Evolutionary conservation across 805 yeast genomes (phyloP), one percentile per base, ranked within the genome.

Genomic region (Candida alai): DNA sequence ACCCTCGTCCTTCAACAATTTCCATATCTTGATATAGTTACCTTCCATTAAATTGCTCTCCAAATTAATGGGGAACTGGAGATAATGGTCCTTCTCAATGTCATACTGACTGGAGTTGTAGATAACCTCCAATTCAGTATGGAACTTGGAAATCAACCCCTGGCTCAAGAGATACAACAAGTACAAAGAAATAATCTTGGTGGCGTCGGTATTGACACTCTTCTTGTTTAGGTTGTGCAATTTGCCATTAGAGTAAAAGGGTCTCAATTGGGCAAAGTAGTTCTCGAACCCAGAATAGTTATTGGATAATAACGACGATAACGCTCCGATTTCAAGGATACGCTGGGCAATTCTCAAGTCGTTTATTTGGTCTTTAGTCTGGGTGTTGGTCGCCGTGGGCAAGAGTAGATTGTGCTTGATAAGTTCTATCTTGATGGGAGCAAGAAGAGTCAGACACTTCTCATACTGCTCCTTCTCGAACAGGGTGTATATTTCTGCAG

Each of bases 31-130:
- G 58, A 87, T 93, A 60, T 89, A 93, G 44, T 90, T 84, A 27
- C 98, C 98, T 62, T 93, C 97, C 82, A 90, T 87, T 45, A 93
- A 74, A 83, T 94, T 86, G 45, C 85, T 80, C 58, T 93, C 97
- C 48, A 93, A 78, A 47, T 80, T 79, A 35, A 90, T 80, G 16
- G 97, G 97, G 56, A 88, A 88, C 30, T 77, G 74, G 46, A 90
- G 67, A 55, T 72, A 85, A 45, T 72, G 67, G 55, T 66, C 73
- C 23, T 51, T 34, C n/a, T 85, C 95, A 22, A 70, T 67, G 46
- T 86, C 90, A 41, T 76, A 65, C 34, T 70, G 70, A 14, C 55
- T 52, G 32, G 64, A 60, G 46, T 74, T 74, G 46, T 72, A 75
- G 45, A 88, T 70, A 39, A 67, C 68, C 58, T 90, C 97, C 41